These are phyloP conservation scores for Yarrowia porcina DNA, from an alignment of 805 yeast genomes.

Conservation along the genomic window DNA sequence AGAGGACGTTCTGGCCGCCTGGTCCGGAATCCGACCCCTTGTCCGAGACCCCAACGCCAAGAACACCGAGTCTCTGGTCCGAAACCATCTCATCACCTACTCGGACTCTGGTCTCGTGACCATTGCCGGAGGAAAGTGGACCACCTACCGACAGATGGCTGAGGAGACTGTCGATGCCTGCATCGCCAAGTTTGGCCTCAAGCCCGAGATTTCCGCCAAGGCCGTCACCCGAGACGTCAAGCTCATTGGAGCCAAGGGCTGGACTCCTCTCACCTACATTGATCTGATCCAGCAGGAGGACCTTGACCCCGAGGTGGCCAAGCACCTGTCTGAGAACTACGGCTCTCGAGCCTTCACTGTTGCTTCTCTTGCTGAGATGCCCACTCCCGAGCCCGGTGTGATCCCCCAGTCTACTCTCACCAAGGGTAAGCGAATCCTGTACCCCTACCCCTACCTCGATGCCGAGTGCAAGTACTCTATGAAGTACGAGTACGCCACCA, in stretches of 20 bases:
- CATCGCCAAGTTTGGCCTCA: slow-evolving; percentile 47
- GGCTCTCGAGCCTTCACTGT: slow-evolving; percentile 79
- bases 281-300: slow-evolving; percentile 75
- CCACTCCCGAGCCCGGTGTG: slow-evolving; percentile 34
- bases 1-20: slow-evolving; percentile 88
- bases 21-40: slow-evolving; percentile 96
- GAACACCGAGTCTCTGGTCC: slow-evolving; percentile 82
- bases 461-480: slow-evolving; percentile 85
- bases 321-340: slow-evolving; percentile 79
- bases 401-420: slow-evolving; percentile 29
- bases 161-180: slow-evolving; percentile 83
- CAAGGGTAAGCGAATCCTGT: slow-evolving; percentile 40
- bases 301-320: slow-evolving; percentile 69
- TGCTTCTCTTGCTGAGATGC: slow-evolving; percentile 50
- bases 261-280: slow-evolving; percentile 68
- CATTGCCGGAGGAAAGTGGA: slow-evolving; percentile 97
- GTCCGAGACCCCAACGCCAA: slow-evolving; percentile 64
- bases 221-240: slow-evolving; percentile 51
- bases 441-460: slow-evolving; percentile 77
- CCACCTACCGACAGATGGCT: slow-evolving; percentile 97
- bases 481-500: slow-evolving; percentile 78
- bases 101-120: slow-evolving; percentile 77
- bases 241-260: slow-evolving; percentile 78
- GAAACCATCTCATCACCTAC: slow-evolving; percentile 77
- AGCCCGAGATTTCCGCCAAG: slow-evolving; percentile 35